Percentiles rank a stretch among this genome's conserved stretches.
Evolutionary conservation across 768 basidiomycete species (phyloP).

Genomic region (Leccinum olivaceopallidum): DNA sequence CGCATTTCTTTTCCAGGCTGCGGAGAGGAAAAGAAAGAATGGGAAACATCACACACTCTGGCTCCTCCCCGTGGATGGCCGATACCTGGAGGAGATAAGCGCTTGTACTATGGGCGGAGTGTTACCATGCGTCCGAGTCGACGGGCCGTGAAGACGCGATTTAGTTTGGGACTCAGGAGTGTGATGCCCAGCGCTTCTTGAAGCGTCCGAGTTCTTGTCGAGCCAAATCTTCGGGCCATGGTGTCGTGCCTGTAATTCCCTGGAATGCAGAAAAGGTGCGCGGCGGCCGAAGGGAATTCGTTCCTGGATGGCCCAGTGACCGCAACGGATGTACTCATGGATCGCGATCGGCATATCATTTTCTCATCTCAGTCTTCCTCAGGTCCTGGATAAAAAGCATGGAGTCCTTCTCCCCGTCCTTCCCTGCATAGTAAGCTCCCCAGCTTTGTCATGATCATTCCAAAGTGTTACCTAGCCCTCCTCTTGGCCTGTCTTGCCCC

Average conservation of each 20-base stretch:
- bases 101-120: not conserved
- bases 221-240: slow-evolving; percentile 10
- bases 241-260: slow-evolving; percentile 26
- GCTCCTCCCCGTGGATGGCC: not conserved
- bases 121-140: not conserved
- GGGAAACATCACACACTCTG: not conserved
- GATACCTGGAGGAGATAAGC: slow-evolving; percentile 12
- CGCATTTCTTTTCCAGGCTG: slow-evolving; percentile 3
- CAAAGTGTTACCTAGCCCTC: slow-evolving; percentile 24
- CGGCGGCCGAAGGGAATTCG: slow-evolving; percentile 27
- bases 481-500: slow-evolving; percentile 22
- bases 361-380: slow-evolving; percentile 23
- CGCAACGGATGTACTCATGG: slow-evolving; percentile 18
- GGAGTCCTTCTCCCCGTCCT: not conserved
- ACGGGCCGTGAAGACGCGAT: slow-evolving; percentile 10
- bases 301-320: slow-evolving; percentile 27
- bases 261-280: slow-evolving; percentile 17
- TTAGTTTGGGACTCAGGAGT: slow-evolving; percentile 8
- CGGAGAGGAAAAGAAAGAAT: not conserved
- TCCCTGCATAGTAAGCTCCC: slow-evolving; percentile 3
- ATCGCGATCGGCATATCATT: slow-evolving; percentile 19
- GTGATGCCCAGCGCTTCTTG: slow-evolving; percentile 12
- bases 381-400: slow-evolving; percentile 25
- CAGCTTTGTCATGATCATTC: slow-evolving; percentile 18
- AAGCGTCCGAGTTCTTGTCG: slow-evolving; percentile 9